These are phyloP conservation scores for Pseudisothecium myosuroides DNA, from an alignment of 225 moss, liverwort and hornwort species.

Conservation along the genomic window DNA sequence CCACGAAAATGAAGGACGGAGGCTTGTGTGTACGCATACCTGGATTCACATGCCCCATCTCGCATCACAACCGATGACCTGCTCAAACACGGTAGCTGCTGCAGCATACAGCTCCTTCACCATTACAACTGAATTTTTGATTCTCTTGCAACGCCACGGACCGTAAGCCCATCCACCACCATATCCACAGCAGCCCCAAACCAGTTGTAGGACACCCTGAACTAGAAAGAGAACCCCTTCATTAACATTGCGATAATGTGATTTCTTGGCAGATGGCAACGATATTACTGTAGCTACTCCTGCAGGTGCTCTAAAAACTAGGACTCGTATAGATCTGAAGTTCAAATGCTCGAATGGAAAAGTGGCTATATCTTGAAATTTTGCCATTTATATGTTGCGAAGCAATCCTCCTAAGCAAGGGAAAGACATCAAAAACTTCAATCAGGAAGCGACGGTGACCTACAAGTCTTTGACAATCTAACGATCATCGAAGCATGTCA, in stretches of 20 bases:
- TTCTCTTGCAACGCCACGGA: not conserved
- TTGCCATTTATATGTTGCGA: not conserved
- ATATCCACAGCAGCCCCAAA: not conserved
- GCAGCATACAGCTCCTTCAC: slow-evolving; percentile 12
- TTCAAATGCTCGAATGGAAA: not conserved
- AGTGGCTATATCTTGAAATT: not conserved
- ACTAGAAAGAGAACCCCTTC: not conserved
- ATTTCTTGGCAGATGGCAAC: not conserved
- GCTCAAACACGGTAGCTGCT: slow-evolving; percentile 4
- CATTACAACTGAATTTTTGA: slow-evolving; percentile 5
- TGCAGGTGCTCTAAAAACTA: not conserved
- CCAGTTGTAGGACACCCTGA: not conserved
- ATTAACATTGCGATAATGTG: not conserved
- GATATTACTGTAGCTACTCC: not conserved
- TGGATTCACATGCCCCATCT: slow-evolving; percentile 33
- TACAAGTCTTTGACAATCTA: not conserved
- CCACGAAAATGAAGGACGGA: not conserved
- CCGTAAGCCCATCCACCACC: not conserved
- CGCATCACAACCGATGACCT: slow-evolving; percentile 1
- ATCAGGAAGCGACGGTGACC: not conserved
- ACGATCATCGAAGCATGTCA: not conserved
- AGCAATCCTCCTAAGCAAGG: not conserved
- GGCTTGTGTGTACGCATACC: not conserved
- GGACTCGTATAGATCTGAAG: not conserved
- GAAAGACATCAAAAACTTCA: not conserved